Conservation (phyloP, 2,329 filamentous ascomycete species). For the Cladosporium cucumerinum region DNA sequence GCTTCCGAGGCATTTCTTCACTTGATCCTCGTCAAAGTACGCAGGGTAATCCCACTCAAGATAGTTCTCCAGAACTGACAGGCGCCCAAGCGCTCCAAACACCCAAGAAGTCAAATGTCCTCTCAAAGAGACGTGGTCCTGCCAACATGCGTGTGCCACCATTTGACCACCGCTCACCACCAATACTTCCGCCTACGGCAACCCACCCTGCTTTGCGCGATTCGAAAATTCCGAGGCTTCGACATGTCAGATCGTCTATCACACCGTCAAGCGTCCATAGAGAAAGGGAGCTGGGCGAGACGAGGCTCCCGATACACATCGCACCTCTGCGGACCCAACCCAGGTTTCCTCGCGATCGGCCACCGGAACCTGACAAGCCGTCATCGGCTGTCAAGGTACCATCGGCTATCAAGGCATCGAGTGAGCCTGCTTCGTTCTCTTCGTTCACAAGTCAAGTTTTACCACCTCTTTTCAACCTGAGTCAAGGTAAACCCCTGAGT, state of each 20-base stretch:
- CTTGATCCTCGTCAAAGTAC: background rate
- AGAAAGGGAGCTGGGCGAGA: background rate
- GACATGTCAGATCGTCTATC: background rate
- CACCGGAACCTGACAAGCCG: background rate
- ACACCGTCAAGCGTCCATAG: background rate
- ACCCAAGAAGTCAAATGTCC: background rate
- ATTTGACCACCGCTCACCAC: background rate
- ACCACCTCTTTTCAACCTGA: background rate
- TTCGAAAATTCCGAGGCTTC: slow-evolving; percentile 1
- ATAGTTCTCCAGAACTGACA: background rate
- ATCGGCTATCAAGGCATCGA: background rate
- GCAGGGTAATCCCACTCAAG: background rate
- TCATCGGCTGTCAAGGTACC: background rate
- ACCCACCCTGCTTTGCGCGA: background rate
- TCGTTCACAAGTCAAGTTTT: background rate
- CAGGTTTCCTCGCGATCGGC: background rate
- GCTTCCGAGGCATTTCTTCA: background rate
- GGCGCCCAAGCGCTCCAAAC: background rate
- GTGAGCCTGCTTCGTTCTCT: background rate
- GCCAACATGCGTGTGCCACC: background rate
- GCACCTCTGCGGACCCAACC: background rate
- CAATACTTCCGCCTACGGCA: background rate
- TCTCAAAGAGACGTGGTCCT: background rate
- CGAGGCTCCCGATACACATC: background rate
- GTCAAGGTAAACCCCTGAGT: background rate